A percentile compares a stretch with the other conserved stretches of the same genome.
phyloP scores from a whole-genome alignment of 2,329 filamentous ascomycete genomes.

The Bipolaris victoriae region DNA sequence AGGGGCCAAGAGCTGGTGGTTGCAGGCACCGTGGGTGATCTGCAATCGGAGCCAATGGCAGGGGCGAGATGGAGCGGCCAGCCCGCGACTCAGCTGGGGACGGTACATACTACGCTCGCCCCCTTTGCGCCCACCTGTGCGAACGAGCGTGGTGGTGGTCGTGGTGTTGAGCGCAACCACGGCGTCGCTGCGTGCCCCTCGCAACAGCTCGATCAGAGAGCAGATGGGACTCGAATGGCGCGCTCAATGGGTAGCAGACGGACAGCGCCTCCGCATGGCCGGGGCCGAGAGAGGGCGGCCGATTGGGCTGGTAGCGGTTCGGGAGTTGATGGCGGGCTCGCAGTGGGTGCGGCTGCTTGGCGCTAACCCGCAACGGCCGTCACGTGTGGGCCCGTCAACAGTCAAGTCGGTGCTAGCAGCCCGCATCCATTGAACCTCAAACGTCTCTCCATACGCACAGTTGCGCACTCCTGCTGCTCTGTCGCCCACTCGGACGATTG shows the following conservation, averaged over 20 bases:
- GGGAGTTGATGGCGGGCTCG: constrained; percentile 5
- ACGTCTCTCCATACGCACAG: constrained; percentile 34
- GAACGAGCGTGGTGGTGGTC: neutral
- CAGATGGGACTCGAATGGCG: neutral
- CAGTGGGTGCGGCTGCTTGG: neutral
- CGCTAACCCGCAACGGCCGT: constrained; percentile 7
- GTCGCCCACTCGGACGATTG: constrained; percentile 16
- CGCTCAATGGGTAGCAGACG: neutral
- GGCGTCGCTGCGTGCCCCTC: too few relatives aligned
- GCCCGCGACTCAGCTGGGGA: constrained; percentile 8
- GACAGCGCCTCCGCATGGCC: neutral
- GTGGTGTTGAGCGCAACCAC: too few relatives aligned
- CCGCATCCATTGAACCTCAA: constrained; percentile 26
- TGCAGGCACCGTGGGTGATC: constrained; percentile 1
- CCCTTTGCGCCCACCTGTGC: constrained; percentile 9
- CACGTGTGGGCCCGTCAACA: constrained; percentile 9
- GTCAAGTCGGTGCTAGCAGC: constrained; percentile 12
- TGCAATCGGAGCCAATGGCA: constrained; percentile 6
- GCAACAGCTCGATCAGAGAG: constrained; percentile 1
- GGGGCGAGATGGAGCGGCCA: neutral
- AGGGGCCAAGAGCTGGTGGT: neutral
- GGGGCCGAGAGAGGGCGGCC: neutral
- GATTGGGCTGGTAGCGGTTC: constrained; percentile 11
- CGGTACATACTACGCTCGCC: constrained; percentile 4
- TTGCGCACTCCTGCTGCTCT: constrained; percentile 18